A percentile compares a stretch with the other conserved stretches of the same genome.
Evolutionary conservation across 371 early-diverging fungal genomes (phyloP).

Genomic region (Mortierella sp.): DNA sequence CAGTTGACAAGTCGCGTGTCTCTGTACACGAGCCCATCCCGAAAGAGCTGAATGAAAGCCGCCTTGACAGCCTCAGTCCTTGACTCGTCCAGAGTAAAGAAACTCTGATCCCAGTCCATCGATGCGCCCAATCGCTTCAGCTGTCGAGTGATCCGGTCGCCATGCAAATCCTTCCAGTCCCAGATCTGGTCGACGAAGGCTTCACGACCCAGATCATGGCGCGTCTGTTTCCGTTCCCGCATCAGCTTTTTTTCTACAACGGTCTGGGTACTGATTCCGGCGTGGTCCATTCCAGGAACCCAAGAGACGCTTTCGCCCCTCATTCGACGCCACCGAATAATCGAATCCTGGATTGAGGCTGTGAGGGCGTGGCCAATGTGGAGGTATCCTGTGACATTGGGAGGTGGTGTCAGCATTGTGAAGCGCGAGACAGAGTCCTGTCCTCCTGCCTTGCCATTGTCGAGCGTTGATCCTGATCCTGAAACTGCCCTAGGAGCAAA

Average conservation of each 20-base stretch:
- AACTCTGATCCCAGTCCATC: conserved; percentile 86
- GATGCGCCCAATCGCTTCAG: conserved; percentile 85
- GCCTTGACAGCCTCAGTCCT: conserved; percentile 86
- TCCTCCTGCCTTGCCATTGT: conserved; percentile 5
- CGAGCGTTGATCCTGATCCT: conserved; percentile 12
- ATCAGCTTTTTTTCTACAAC: conserved; percentile 94
- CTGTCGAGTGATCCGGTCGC: conserved; percentile 72
- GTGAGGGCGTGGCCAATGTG: conserved; percentile 98
- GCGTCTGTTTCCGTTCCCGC: conserved; percentile 69
- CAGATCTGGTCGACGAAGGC: conserved; percentile 88
- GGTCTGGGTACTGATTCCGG: conserved; percentile 97
- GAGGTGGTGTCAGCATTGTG: conserved; percentile 94
- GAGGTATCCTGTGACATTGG: conserved; percentile 97
- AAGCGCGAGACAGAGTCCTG: conserved; percentile 44
- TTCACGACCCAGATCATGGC: conserved; percentile 84
- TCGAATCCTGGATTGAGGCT: conserved; percentile 87
- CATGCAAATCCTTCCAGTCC: conserved; percentile 86
- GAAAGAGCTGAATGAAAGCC: conserved; percentile 89
- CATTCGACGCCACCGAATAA: conserved; percentile 93
- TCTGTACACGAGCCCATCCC: conserved; percentile 93
- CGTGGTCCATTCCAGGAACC: conserved; percentile 98
- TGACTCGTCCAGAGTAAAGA: conserved; percentile 93
- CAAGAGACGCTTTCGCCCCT: conserved; percentile 85
- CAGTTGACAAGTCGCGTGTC: conserved; percentile 95
- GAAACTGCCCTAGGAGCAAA: conserved; percentile 33